A percentile compares a stretch with the other conserved stretches of the same genome.
These are phyloP conservation scores for Mucuna pruriens DNA, from an alignment of 306 rosid genomes.

Conservation along the genomic window DNA sequence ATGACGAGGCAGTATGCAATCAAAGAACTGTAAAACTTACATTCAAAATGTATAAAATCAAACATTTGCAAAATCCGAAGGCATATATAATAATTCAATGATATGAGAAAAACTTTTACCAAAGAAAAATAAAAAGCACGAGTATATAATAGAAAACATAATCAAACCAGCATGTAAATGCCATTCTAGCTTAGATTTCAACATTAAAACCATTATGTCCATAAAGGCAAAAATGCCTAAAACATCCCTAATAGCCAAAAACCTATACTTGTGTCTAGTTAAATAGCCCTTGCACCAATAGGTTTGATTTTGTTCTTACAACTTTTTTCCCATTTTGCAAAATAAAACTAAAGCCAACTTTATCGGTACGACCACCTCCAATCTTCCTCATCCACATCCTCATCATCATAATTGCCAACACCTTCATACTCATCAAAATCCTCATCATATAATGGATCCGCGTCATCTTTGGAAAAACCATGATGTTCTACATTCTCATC, in stretches of 20 bases:
- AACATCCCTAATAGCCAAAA: not conserved
- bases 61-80: too few relatives aligned
- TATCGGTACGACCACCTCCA: constrained; percentile 51
- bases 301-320: not conserved
- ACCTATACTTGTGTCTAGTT: not conserved
- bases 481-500: constrained; percentile 39
- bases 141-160: not conserved
- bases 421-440: constrained; percentile 48
- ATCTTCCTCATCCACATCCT: constrained; percentile 45
- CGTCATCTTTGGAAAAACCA: constrained; percentile 22
- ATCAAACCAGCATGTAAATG: not conserved
- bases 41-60: too few relatives aligned
- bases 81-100: too few relatives aligned
- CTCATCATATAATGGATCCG: constrained; percentile 47
- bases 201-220: not conserved
- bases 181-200: not conserved
- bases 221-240: not conserved
- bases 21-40: too few relatives aligned
- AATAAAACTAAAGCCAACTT: constrained; percentile 8
- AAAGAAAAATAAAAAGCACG: not conserved
- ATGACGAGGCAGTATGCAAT: too few relatives aligned
- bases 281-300: not conserved
- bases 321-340: not conserved
- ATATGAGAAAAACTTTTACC: not conserved
- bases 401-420: constrained; percentile 17